A percentile compares a stretch with the other conserved stretches of the same genome.
These are phyloP conservation scores for Starmerella kuoi DNA, from an alignment of 805 yeast genomes.

Conservation along the genomic window DNA sequence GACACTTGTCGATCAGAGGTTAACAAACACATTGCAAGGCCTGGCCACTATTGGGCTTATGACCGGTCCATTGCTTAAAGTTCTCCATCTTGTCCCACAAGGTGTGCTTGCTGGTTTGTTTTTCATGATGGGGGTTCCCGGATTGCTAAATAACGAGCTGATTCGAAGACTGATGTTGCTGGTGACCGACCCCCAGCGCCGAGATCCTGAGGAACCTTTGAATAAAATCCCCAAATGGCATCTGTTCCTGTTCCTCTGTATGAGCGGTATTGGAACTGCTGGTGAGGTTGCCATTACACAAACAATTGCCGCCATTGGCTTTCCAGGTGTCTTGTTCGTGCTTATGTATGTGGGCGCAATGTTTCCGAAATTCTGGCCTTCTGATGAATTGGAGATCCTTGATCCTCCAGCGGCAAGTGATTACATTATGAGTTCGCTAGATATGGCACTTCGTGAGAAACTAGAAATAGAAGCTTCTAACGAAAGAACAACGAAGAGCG, in stretches of 20 bases:
- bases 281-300: slow-evolving; percentile 77
- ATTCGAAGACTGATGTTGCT: slow-evolving; percentile 50
- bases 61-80: slow-evolving; percentile 74
- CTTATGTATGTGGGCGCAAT: slow-evolving; percentile 51
- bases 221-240: slow-evolving; percentile 28
- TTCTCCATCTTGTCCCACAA: slow-evolving; percentile 78
- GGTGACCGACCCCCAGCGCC: slow-evolving; percentile 43
- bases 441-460: slow-evolving; percentile 8
- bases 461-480: neutral
- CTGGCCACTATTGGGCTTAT: slow-evolving; percentile 71
- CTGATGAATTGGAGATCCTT: slow-evolving; percentile 45
- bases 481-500: too few species aligned
- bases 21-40: slow-evolving; percentile 79
- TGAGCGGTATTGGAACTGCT: slow-evolving; percentile 57
- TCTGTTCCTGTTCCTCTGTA: slow-evolving; percentile 41
- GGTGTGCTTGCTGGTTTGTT: slow-evolving; percentile 87
- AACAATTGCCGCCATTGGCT: slow-evolving; percentile 86
- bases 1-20: slow-evolving; percentile 74
- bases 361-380: slow-evolving; percentile 52
- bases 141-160: slow-evolving; percentile 56
- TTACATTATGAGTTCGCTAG: slow-evolving; percentile 32
- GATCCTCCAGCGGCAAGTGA: slow-evolving; percentile 45
- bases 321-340: slow-evolving; percentile 67
- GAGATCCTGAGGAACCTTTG: slow-evolving; percentile 29
- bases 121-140: slow-evolving; percentile 83